A percentile compares a stretch with the other conserved stretches of the same genome.
Evolutionary conservation across 1,284 basidiomycete species (phyloP).

Genomic region (Cutaneotrichosporon spelunceum): DNA sequence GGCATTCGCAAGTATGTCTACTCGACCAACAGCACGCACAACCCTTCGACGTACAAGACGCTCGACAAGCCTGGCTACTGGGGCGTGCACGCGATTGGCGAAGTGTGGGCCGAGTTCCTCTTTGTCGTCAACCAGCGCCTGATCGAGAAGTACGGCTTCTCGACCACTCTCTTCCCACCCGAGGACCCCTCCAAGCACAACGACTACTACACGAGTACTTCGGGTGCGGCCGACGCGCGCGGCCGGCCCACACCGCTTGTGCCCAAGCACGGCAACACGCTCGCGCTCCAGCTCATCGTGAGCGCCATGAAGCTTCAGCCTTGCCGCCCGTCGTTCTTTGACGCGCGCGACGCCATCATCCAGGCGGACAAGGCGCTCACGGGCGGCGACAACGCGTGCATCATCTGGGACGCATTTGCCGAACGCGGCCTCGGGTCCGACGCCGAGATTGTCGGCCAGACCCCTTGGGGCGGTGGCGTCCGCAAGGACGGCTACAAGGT

Average conservation of each 20-base stretch:
- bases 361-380: constrained; percentile 88
- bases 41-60: constrained; percentile 93
- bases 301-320: constrained; percentile 93
- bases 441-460: constrained; percentile 68
- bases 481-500: constrained; percentile 54
- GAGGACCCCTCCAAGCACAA: constrained; percentile 46
- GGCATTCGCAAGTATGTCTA: constrained; percentile 90
- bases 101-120: constrained; percentile 94
- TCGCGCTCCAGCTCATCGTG: constrained; percentile 79
- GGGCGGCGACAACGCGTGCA: constrained; percentile 85
- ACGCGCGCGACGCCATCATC: constrained; percentile 88
- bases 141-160: constrained; percentile 77
- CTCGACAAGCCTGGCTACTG: constrained; percentile 69
- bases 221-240: constrained; percentile 45
- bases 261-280: constrained; percentile 88
- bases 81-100: constrained; percentile 73
- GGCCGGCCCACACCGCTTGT: constrained; percentile 62
- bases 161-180: constrained; percentile 76
- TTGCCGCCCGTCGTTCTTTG: constrained; percentile 86
- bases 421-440: constrained; percentile 74
- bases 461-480: constrained; percentile 91
- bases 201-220: constrained; percentile 64
- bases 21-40: constrained; percentile 69
- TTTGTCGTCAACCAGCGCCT: constrained; percentile 75
- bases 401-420: constrained; percentile 83